phyloP scores from a whole-genome alignment of 495 filamentous ascomycete species.

The Daldinia vernicosa region DNA sequence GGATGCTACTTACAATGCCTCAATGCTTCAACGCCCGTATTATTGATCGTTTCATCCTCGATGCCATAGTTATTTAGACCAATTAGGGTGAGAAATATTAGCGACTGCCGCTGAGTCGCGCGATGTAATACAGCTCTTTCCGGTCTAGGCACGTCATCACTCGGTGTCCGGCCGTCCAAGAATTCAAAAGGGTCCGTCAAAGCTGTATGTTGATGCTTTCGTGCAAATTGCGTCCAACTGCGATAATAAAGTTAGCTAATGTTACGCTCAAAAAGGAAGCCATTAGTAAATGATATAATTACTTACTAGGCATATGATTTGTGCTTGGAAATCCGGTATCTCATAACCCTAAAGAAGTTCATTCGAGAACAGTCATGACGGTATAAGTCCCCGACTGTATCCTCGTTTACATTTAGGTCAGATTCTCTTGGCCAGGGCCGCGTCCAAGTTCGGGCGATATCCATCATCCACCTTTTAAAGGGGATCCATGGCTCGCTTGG shows the following conservation, averaged over 20 bases:
- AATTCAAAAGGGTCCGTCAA: background rate
- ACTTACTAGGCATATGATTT: background rate
- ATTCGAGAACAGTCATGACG: background rate
- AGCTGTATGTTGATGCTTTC: background rate
- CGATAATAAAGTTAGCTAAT: background rate
- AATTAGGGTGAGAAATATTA: background rate
- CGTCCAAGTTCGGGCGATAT: background rate
- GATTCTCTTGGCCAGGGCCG: too few relatives aligned
- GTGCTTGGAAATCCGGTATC: slow-evolving; percentile 7
- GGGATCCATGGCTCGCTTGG: background rate
- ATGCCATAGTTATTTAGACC: background rate
- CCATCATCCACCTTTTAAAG: slow-evolving; percentile 28
- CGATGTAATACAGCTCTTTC: background rate
- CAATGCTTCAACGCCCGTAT: background rate
- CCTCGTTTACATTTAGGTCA: background rate
- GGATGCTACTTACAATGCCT: background rate
- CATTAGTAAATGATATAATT: background rate
- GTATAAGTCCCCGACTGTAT: background rate
- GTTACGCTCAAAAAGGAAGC: background rate
- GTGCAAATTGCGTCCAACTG: background rate
- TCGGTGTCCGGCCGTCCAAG: background rate
- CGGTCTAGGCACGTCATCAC: background rate
- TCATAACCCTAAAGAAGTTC: slow-evolving; percentile 25
- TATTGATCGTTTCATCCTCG: background rate
- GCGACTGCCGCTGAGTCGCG: background rate